phyloP scores from a whole-genome alignment of 352 stramenopile species.

The Phytopythium delawarense region DNA sequence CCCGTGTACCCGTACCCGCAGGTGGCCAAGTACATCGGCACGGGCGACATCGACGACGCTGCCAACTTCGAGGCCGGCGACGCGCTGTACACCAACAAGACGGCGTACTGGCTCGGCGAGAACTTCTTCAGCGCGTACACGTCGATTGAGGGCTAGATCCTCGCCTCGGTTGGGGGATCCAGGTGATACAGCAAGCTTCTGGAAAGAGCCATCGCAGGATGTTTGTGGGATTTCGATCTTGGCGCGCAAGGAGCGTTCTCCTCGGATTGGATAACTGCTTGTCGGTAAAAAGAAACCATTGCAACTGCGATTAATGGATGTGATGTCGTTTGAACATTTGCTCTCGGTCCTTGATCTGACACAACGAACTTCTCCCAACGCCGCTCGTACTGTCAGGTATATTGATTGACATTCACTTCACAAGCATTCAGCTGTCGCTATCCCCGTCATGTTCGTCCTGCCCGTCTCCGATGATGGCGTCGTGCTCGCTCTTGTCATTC shows the following conservation, averaged over 20 bases:
- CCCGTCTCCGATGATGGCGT: background rate
- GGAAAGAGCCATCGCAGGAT: no score
- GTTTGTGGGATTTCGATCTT: no score
- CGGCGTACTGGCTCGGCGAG: conserved; percentile 18
- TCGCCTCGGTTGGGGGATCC: no score
- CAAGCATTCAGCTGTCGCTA: background rate
- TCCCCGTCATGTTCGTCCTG: background rate
- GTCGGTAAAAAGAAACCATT: no score
- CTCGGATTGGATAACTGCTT: no score
- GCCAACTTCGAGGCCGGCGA: conserved; percentile 24
- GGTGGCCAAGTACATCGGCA: conserved; percentile 26
- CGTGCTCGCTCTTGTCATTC: conserved; percentile 1
- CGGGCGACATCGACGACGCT: conserved; percentile 20
- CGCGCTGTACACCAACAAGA: conserved; percentile 32
- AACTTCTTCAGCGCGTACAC: conserved; percentile 26
- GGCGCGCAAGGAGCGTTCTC: no score
- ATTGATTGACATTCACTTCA: background rate
- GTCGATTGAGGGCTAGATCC: conserved; percentile 10
- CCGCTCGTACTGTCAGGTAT: no score
- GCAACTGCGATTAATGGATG: no score
- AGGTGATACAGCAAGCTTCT: no score
- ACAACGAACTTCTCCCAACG: no score
- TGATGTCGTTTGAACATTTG: no score
- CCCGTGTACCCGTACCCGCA: conserved; percentile 25
- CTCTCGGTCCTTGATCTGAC: no score